Conservation (phyloP, 768 basidiomycete genomes). For the Agrocybe chaxingu region DNA sequence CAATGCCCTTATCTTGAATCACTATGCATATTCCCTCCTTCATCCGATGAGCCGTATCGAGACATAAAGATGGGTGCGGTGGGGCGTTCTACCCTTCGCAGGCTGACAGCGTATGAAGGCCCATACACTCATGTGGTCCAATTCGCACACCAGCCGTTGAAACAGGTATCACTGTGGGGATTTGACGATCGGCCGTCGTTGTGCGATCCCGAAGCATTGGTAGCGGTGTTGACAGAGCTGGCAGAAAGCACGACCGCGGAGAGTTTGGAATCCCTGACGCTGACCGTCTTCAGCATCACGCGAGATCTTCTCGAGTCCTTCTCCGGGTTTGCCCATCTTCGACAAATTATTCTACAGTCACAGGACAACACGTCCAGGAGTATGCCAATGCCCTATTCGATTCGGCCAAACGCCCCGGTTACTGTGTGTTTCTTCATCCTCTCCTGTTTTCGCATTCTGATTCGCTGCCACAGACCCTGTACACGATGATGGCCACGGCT, state of each 20-base stretch:
- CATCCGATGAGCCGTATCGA: slow-evolving; percentile 16
- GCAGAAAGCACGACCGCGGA: slow-evolving; percentile 13
- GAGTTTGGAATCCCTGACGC: slow-evolving; percentile 18
- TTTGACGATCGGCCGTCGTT: slow-evolving; percentile 21
- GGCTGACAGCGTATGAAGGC: slow-evolving; percentile 25
- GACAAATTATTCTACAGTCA: slow-evolving; percentile 16
- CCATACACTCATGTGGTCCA: slow-evolving; percentile 22
- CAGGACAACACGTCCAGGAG: slow-evolving; percentile 18
- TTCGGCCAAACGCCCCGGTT: slow-evolving; percentile 13
- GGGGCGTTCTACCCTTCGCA: slow-evolving; percentile 17
- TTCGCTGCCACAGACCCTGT: slow-evolving; percentile 12
- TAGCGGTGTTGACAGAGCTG: slow-evolving; percentile 13
- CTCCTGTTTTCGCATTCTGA: not conserved
- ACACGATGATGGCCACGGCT: slow-evolving; percentile 16
- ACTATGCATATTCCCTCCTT: slow-evolving; percentile 28
- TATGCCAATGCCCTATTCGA: slow-evolving; percentile 12
- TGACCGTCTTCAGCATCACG: slow-evolving; percentile 19
- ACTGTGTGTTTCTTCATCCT: slow-evolving; percentile 10
- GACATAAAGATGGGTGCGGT: slow-evolving; percentile 15
- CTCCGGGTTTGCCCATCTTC: slow-evolving; percentile 13
- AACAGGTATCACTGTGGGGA: slow-evolving; percentile 24
- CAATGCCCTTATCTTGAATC: slow-evolving; percentile 27
- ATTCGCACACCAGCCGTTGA: slow-evolving; percentile 20
- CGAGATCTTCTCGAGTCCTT: slow-evolving; percentile 14
- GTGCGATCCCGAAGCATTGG: slow-evolving; percentile 20